phyloP scores from a whole-genome alignment of 306 rosid genomes.

The Prosopis cineraria region DNA sequence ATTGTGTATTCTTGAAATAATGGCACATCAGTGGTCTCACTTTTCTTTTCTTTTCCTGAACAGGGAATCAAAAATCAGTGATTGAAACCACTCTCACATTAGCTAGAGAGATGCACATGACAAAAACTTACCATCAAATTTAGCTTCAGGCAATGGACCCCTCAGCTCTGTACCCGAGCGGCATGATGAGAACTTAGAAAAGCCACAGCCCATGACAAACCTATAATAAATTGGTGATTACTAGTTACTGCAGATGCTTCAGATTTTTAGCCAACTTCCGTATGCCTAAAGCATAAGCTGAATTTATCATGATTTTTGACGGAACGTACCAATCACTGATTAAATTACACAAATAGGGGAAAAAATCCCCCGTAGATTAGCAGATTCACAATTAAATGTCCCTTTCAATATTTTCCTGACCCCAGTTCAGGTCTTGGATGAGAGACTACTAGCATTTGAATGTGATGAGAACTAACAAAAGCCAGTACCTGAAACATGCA shows the following conservation, averaged over 20 bases:
- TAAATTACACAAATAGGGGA: neutral
- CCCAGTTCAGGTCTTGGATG: neutral
- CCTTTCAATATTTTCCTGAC: slow-evolving; percentile 27
- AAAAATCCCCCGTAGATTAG: neutral
- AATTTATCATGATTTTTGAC: slow-evolving; percentile 36
- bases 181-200: slow-evolving; percentile 65
- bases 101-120: slow-evolving; percentile 12
- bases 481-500: neutral
- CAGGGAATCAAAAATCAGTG: slow-evolving; percentile 28
- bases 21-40: slow-evolving; percentile 58
- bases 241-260: slow-evolving; percentile 29
- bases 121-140: slow-evolving; percentile 50
- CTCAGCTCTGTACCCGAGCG: slow-evolving; percentile 49
- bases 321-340: slow-evolving; percentile 24
- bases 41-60: slow-evolving; percentile 64
- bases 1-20: slow-evolving; percentile 71
- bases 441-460: neutral
- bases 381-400: slow-evolving; percentile 16
- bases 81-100: slow-evolving; percentile 31
- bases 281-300: slow-evolving; percentile 35
- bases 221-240: slow-evolving; percentile 29
- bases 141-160: slow-evolving; percentile 51
- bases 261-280: slow-evolving; percentile 21
- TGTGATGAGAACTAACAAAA: slow-evolving; percentile 22
- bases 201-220: slow-evolving; percentile 77